Evolutionary conservation across 1,139 yeast species (phyloP).

Genomic region (Geotrichum restrictum): DNA sequence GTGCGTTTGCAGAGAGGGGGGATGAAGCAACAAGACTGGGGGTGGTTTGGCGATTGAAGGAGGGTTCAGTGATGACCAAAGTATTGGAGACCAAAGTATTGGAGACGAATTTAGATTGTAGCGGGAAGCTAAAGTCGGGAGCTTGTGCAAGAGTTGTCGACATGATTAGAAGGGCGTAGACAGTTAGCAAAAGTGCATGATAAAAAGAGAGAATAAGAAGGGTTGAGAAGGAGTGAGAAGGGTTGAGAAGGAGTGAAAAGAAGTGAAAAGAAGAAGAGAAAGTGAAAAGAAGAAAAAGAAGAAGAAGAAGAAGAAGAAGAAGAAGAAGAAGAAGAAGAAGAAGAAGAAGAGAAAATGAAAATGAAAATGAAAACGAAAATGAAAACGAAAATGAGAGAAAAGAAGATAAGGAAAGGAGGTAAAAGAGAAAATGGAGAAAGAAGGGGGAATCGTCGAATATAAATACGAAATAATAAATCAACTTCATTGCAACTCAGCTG

Average conservation of each 20-base stretch:
- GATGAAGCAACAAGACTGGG: neutral
- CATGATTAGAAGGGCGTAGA: neutral
- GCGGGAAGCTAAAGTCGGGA: slow-evolving; percentile 17
- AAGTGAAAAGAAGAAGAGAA: neutral
- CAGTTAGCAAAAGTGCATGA: neutral
- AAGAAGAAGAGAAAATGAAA: neutral
- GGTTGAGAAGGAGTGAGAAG: slow-evolving; percentile 1
- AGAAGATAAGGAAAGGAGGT: neutral
- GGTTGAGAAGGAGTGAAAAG: neutral
- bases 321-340: neutral
- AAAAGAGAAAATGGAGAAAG: neutral
- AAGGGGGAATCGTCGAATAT: neutral
- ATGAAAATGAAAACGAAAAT: neutral
- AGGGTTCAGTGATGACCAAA: too few relatives aligned
- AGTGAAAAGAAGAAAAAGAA: neutral
- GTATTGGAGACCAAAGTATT: too few relatives aligned
- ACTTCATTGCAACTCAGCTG: too few relatives aligned
- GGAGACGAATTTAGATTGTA: too few relatives aligned
- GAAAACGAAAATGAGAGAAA: neutral
- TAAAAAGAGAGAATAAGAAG: neutral
- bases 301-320: neutral
- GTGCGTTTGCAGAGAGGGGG: slow-evolving; percentile 9
- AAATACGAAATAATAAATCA: too few relatives aligned
- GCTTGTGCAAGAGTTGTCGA: neutral
- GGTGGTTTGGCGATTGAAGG: neutral